Evolutionary conservation across 768 basidiomycete species (phyloP).

Genomic region (Strobilomyces echinocephalus): DNA sequence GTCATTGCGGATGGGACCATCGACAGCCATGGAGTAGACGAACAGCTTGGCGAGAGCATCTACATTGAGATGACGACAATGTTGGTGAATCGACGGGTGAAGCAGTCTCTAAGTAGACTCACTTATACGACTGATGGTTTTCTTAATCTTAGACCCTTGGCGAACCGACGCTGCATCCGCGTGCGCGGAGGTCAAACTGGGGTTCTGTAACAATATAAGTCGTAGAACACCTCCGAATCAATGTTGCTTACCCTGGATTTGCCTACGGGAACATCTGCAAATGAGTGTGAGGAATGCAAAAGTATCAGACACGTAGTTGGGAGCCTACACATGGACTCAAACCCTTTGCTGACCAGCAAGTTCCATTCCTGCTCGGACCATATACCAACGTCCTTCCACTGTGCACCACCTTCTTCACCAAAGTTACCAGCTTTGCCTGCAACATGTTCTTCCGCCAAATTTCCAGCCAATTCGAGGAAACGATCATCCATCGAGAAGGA

Average conservation of each 20-base stretch:
- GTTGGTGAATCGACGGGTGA: background rate
- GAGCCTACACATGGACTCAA: slow-evolving; percentile 68
- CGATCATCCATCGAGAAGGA: slow-evolving; percentile 71
- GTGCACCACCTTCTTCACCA: slow-evolving; percentile 51
- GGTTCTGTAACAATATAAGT: slow-evolving; percentile 38
- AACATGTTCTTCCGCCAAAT: slow-evolving; percentile 69
- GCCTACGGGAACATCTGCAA: slow-evolving; percentile 46
- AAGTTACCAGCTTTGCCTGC: slow-evolving; percentile 52
- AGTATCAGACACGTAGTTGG: background rate
- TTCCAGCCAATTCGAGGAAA: slow-evolving; percentile 64
- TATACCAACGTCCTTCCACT: slow-evolving; percentile 84
- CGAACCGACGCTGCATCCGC: slow-evolving; percentile 62
- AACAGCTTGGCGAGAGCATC: slow-evolving; percentile 80
- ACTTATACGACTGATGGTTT: slow-evolving; percentile 62
- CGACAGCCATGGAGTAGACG: slow-evolving; percentile 85
- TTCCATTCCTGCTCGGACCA: slow-evolving; percentile 84
- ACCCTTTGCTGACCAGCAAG: slow-evolving; percentile 73
- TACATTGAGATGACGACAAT: slow-evolving; percentile 21
- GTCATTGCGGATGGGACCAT: slow-evolving; percentile 55
- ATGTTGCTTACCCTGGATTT: slow-evolving; percentile 48
- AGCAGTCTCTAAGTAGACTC: background rate
- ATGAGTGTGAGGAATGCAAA: slow-evolving; percentile 36
- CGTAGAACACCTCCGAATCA: background rate
- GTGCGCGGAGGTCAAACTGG: slow-evolving; percentile 61
- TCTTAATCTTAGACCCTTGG: slow-evolving; percentile 62